Base-by-base conservation (phyloP, 2,329 filamentous ascomycete genomes). In the Cytospora piceicola region DNA sequence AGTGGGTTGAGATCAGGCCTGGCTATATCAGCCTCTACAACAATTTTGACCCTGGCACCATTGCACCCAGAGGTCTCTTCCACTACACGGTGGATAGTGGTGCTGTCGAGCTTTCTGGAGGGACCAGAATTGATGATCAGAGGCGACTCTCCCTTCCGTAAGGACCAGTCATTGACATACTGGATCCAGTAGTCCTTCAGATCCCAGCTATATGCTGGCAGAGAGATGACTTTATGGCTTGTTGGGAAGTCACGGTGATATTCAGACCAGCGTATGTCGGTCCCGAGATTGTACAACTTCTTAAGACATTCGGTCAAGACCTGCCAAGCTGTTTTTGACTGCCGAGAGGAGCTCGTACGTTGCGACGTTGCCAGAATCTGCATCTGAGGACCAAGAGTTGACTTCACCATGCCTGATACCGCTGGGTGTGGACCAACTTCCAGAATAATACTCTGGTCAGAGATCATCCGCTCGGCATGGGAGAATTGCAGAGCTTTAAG, bases 381-480 rank as follows among this genome's bases (percentile, higher is more conserved):
- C 24, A 83, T 84, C 8, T 80, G 77, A 3, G 78, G 75, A 32
- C 83, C 84, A 61, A 90, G 82, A 6, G 84, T 86, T 17, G 85
- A 83, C 78, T 88, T 90, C 68, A 92, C 83, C 82, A 93, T 88
- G 66, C 84, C 83, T 53, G 83, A 82, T 75, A 86, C 90, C 22
- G 92, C 85, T 0, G 90, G 89, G 71, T 92, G 88, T 39, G 90
- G 89, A n/a, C 90, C 90, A 69, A 93, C 79, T 74, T 93, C 90
- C 62, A 93, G 78, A 84, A 87, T 91, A 32, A 87, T 82, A 6
- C 88, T 90, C 77, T 87, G 86, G 67, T 87, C 85, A 68, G 88
- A 82, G 54, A 90, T 85, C 20, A 83, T 75, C 66, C 83, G 83
- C 20, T 82, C 78, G 56, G 84, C 78, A 71, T 87, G 82, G 11